Evolutionary conservation across 805 yeast species (phyloP), one percentile per base, ranked within the genome.

Genomic region (Nakazawaea populi): DNA sequence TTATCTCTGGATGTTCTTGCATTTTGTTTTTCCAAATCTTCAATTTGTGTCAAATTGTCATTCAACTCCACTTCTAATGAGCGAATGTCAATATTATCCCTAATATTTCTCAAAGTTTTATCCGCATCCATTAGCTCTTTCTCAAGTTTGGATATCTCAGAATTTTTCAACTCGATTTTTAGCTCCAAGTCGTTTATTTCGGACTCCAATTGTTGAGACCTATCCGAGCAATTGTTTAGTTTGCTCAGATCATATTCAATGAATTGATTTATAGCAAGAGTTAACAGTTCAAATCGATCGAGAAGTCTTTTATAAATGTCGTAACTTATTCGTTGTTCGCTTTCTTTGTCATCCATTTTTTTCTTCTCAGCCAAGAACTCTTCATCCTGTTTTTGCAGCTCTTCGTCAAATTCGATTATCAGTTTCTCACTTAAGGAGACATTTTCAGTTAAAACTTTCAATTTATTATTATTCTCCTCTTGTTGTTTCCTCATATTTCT

Each of bases 21-120:
- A 53, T 80, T 72, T 14, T 70, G 71, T 1, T 74, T 62, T 59
- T 85, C 81, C 12, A 87, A 64, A 2, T 67, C 69, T 0, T 51
- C 55, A 5, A 87, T 72, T 46, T 72, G 70, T 0, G 56, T 47
- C 9, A 72, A 73, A 5, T 75, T 63, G 1, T 59, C 58, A 0
- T 56, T 59, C 0, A 78, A 56, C 49, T 80, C 77, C 1, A 44
- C 49, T 18, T 70, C 67, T 31, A 82, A 60, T 5, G 69, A 68
- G 10, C 84, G 64, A 11, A 83, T 69, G 53, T 85, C 88, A 35
- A 88, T 58, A 54, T 86, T 88, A 42, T 84, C 83, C 36, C 79
- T 69, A 7, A 89, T 68, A 51, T 80, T 81, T 32, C 89, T 77
- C 57, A 85, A 83, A 46, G 81, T 78, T 48, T 75, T 77, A 34